These are phyloP conservation scores for Anthracocystis setariae DNA, from an alignment of 1,284 basidiomycete species.

Conservation along the genomic window DNA sequence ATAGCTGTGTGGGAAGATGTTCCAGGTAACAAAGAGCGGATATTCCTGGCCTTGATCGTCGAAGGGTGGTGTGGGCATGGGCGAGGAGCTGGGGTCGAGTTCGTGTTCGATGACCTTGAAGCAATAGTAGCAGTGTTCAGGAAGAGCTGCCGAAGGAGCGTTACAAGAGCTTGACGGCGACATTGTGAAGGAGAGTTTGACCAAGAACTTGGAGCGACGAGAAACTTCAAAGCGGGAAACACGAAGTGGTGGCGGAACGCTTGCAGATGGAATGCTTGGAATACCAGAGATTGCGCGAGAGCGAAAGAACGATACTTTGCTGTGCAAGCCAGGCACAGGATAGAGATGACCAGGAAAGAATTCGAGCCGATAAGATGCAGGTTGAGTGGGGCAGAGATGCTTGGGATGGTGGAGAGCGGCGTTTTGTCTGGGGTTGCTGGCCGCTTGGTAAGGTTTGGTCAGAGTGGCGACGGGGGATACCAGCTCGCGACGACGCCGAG, in stretches of 20 bases:
- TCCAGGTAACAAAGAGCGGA: slow-evolving; percentile 97
- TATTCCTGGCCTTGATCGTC: slow-evolving; percentile 64
- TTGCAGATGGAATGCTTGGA: not conserved
- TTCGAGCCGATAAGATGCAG: not conserved
- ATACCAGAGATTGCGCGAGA: not conserved
- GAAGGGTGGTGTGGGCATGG: slow-evolving; percentile 20
- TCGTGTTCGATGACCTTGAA: slow-evolving; percentile 70
- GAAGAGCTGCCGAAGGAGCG: slow-evolving; percentile 25
- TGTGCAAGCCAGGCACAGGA: slow-evolving; percentile 28
- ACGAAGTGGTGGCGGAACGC: too few species aligned
- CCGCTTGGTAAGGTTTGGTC: too few species aligned
- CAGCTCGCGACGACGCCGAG: slow-evolving; percentile 32
- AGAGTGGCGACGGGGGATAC: slow-evolving; percentile 16
- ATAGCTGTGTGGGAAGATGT: slow-evolving; percentile 71
- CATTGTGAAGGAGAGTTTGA: slow-evolving; percentile 14
- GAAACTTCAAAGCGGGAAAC: too few species aligned
- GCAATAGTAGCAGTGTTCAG: slow-evolving; percentile 70
- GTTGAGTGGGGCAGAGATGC: not conserved
- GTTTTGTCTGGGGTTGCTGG: slow-evolving; percentile 9
- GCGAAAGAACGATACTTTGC: not conserved
- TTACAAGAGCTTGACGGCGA: slow-evolving; percentile 5
- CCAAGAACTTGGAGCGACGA: too few species aligned
- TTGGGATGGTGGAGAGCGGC: slow-evolving; percentile 8
- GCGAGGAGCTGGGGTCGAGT: slow-evolving; percentile 45
- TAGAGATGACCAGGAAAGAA: not conserved